A percentile compares a stretch with the other conserved stretches of the same genome.
phyloP scores from a whole-genome alignment of 148 eudicot species.

The Chenopodium album region DNA sequence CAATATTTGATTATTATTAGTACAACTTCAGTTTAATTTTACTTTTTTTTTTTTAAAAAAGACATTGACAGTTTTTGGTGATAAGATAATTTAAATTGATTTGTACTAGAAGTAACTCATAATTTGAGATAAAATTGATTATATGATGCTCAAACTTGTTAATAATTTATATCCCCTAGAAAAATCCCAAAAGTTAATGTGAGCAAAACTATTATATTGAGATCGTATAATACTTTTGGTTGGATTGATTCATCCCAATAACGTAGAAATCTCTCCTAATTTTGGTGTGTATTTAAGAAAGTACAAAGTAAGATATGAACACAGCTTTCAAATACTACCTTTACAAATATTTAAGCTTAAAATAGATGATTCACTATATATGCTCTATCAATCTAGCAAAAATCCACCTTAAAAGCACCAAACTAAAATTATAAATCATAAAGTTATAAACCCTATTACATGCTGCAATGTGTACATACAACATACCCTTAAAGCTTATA shows the following conservation, averaged over 20 bases:
- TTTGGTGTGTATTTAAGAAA: background rate
- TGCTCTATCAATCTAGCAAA: background rate
- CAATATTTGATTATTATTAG: no score
- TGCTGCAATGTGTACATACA: background rate
- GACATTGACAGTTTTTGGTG: no score
- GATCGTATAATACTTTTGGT: background rate
- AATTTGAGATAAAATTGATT: no score
- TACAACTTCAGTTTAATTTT: no score
- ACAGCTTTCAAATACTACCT: slow-evolving; percentile 2
- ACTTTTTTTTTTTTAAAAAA: no score
- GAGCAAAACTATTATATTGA: background rate
- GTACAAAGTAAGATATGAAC: background rate
- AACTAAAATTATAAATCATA: background rate
- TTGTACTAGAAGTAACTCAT: no score
- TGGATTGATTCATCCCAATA: background rate
- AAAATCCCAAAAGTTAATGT: background rate
- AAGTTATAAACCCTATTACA: slow-evolving; percentile 4
- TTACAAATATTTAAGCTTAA: background rate
- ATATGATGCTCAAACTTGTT: no score
- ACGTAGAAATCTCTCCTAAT: background rate
- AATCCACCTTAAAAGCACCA: slow-evolving; percentile 9
- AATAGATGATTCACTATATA: background rate
- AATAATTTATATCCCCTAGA: no score
- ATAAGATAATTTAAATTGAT: no score
- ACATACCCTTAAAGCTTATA: background rate